Evolutionary conservation across 331 rosid genomes (phyloP), one percentile per base, ranked within the genome.

Genomic region (Phaseolus coccineus): DNA sequence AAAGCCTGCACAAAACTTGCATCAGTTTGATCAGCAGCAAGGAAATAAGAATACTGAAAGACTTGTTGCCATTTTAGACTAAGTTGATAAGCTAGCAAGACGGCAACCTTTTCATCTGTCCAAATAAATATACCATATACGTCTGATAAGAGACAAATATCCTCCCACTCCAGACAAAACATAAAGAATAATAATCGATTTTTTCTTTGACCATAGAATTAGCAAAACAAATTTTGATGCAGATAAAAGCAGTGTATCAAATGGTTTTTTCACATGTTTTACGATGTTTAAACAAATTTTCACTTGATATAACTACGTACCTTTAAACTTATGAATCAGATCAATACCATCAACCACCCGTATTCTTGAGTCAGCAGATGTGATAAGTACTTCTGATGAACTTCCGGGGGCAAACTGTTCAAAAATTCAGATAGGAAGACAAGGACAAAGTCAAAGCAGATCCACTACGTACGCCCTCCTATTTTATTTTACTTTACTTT

Each of bases 361-460:
- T 74, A 96, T 81, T 80, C 98, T 94, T 61, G 99, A 96, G 89
- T 96, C 99, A 68, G 99, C 94, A 65, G 98, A 93, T 25, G 99
- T 90, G 81, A 96, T 87, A 73, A 96, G 89, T 75, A 93, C 93
- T 81, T 96, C 98, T 52, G 98, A 85, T 58, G 96, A 91, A 85
- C 97, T 96, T 82, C 98, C 99, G 7, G 97, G 98, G 76, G 94
- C 93, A 90, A 96, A 96, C 99, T 96, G 97, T 88, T 79, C 73
- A 82, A 78, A 63, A 77, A 52, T 52, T 52, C 55, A 72, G 58
- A 61, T 61, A 74, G 73, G 52, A 62, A 69, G 66, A 63, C 59
- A 28, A 40, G 37, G 31, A 76, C 57, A 61, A 19, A 31, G 75
- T 37, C 33, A 64, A 80, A 55, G 77, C 28, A 76, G 52, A 76